Conservation (phyloP, 2,329 filamentous ascomycete genomes). For the Pyricularia grisea region DNA sequence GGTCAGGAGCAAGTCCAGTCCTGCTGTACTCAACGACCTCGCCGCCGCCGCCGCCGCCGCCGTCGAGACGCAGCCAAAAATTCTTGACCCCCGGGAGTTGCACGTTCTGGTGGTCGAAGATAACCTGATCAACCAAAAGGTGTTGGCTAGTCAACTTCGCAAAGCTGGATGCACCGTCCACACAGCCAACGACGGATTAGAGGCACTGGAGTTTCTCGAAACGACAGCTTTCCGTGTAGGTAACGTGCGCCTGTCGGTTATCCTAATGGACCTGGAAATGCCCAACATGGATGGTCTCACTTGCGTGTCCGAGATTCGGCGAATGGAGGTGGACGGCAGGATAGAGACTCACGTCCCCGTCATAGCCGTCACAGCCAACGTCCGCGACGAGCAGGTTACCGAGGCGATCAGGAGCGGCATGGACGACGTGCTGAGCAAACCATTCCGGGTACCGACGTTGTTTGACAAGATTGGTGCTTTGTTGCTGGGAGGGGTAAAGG, state of each 20-base stretch:
- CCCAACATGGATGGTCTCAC: conserved; percentile 37
- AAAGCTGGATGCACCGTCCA: conserved; percentile 51
- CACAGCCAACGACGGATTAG: conserved; percentile 52
- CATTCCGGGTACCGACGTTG: conserved; percentile 40
- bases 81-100: conserved; percentile 35
- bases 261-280: conserved; percentile 40
- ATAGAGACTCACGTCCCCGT: conserved; percentile 27
- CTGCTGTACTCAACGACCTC: neutral
- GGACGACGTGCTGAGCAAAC: conserved; percentile 48
- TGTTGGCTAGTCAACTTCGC: conserved; percentile 52
- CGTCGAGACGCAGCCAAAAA: neutral
- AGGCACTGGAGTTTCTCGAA: conserved; percentile 34
- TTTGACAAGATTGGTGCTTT: conserved; percentile 11
- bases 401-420: conserved; percentile 26
- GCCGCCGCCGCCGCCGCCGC: neutral
- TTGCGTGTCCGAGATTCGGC: conserved; percentile 28
- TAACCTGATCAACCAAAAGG: conserved; percentile 59
- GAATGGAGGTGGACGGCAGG: conserved; percentile 23
- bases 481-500: neutral
- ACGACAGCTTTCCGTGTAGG: conserved; percentile 18
- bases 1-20: conserved; percentile 10
- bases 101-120: conserved; percentile 57
- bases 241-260: conserved; percentile 23
- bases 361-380: conserved; percentile 37
- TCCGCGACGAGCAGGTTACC: conserved; percentile 28